Base-by-base conservation (phyloP, 352 stramenopile genomes). In the Phytopythium litorale region DNA sequence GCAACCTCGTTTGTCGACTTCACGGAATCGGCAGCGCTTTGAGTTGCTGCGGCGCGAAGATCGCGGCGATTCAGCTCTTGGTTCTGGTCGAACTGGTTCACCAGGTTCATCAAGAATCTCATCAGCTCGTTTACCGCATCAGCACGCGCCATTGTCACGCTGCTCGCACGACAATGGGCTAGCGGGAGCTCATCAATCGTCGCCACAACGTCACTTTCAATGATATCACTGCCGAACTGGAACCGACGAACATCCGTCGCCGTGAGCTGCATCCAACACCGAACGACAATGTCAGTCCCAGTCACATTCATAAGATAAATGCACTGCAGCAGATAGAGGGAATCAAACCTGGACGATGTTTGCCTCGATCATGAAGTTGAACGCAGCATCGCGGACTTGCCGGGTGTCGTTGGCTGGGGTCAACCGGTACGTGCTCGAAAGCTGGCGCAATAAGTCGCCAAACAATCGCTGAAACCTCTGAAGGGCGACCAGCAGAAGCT, bases 351-450 rank as follows among this genome's bases (percentile, higher is more conserved):
- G 68, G 18, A 77, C 76, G 43, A 78, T 78, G 23, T 68, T 72
- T 11, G 68, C 67, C 12, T 69, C 59, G 5, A 88, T 56, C 18
- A 88, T 63, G 46, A 78, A 81, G 58, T 63, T 84, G 61, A 88
- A 75, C 1, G 69, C 65, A 49, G 67, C 67, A 46, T 88, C 75
- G 30, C 76, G 76, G 23, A 75, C 63, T 64, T 75, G 78, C 42
- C 79, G 69, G n/a, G 64, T 73, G 42, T 79, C 66, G 40, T 74
- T 86, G 8, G 43, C 37, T 30, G 35, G 59, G 35, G 62, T 72
- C 23, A 89, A 81, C 1, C 62, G 62, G 50, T 79, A 87, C 13
- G 83, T 63, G 30, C 58, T 42, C n/a, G 64, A 72, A 21, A 92
- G 60, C n/a, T 74, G 38, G 21, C 65, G 55, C 15, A 91, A 46